Conservation (phyloP, 1,284 basidiomycete species). For the Ceratobasidium sp. region DNA sequence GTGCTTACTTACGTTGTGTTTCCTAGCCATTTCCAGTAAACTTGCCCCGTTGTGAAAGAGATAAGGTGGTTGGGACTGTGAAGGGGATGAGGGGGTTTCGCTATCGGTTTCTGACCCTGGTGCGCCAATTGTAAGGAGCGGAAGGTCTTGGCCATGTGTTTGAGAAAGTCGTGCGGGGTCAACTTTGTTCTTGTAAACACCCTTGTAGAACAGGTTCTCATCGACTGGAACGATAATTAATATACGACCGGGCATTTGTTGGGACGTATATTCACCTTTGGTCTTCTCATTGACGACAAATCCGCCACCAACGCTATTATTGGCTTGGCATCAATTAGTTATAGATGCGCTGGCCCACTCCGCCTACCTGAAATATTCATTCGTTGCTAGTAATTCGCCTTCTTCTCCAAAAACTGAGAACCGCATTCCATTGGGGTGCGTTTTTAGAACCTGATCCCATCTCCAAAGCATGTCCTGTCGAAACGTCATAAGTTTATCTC, state of each 20-base stretch:
- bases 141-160: conserved; percentile 38
- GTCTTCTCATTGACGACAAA: conserved; percentile 89
- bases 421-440: conserved; percentile 83
- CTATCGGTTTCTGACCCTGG: conserved; percentile 43
- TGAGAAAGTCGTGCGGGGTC: conserved; percentile 79
- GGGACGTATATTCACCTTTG: conserved; percentile 58
- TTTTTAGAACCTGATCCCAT: conserved; percentile 77
- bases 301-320: conserved; percentile 72
- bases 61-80: conserved; percentile 69
- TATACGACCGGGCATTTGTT: conserved; percentile 11
- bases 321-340: conserved; percentile 2
- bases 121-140: not conserved
- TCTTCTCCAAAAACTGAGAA: conserved; percentile 83
- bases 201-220: conserved; percentile 95
- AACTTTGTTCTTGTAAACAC: conserved; percentile 83
- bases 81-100: not conserved
- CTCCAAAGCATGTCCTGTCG: conserved; percentile 83
- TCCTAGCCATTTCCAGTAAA: conserved; percentile 75
- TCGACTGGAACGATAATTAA: conserved; percentile 60
- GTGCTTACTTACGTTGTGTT: conserved; percentile 71
- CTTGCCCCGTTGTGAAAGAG: conserved; percentile 82
- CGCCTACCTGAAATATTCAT: conserved; percentile 82
- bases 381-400: conserved; percentile 88
- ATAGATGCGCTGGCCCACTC: conserved; percentile 49
- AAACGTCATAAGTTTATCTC: not conserved